Base-by-base conservation (phyloP, 805 yeast genomes). In the Yarrowia sp. region DNA sequence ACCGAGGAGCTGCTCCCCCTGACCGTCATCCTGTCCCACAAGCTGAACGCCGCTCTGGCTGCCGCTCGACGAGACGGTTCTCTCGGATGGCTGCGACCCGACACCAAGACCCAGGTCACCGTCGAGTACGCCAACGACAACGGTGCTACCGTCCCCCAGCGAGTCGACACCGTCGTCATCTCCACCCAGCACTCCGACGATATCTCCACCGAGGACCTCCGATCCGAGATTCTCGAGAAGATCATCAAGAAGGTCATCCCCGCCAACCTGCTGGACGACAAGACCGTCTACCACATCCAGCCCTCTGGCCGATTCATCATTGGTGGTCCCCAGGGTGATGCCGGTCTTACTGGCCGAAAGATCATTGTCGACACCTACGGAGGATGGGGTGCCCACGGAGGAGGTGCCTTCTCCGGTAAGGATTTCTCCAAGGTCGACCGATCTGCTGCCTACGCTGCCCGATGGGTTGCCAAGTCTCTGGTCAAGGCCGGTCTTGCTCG, bases 351-450 rank as follows among this genome's bases (percentile, higher is more conserved):
- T 75, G 99, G 99, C 82, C 92, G 99, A 86, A 95, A 95, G 87
- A 95, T 95, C 82, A 95, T 95, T 78, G 99, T 95, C 80, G 99
- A 95, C 83, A 97, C 99, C 74, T 95, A 95, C 85, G 99, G 99
- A 86, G 99, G 99, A 79, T 96, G 99, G 96, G 98, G 99, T 84
- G 98, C 99, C 79, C 99, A 95, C 87, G 99, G 99, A 84, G 99
- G 99, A 87, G 99, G 99, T 87, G 99, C 99, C 73, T 95, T 95
- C 92, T 90, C 97, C 73, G 99, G 99, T 83, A 95, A 95, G 87
- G 99, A 95, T 84, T 95, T 91, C 91, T 92, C 98, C 81, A 95
- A 95, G 87, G 99, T 95, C 79, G 99, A 95, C 83, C 91, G 99
- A 86, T 94, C 98, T 73, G 99, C 99, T 80, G 99, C 99, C 75